phyloP scores from a whole-genome alignment of 257 asterid genomes.

The Fraxinus cuspidata region DNA sequence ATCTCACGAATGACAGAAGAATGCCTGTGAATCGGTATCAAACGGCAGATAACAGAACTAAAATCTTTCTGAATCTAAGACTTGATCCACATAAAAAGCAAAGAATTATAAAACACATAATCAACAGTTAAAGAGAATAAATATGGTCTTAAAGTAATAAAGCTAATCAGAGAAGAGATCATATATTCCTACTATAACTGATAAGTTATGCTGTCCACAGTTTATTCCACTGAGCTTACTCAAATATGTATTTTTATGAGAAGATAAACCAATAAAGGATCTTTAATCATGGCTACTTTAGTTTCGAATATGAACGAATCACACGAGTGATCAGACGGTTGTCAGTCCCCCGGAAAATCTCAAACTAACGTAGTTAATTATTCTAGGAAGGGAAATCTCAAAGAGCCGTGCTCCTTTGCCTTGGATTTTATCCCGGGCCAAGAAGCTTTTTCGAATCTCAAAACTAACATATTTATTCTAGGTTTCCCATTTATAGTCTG shows the following conservation, averaged over 20 bases:
- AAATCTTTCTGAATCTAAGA: slow-evolving; percentile 2
- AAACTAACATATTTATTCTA: background rate
- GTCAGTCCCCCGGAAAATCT: background rate
- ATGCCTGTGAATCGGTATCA: background rate
- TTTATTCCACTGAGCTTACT: slow-evolving; percentile 49
- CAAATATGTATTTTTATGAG: slow-evolving; percentile 29
- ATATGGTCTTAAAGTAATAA: slow-evolving; percentile 17
- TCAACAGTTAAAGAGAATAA: slow-evolving; percentile 8
- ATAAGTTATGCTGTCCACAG: slow-evolving; percentile 28
- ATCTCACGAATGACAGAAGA: background rate
- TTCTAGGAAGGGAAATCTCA: background rate
- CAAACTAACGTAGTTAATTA: background rate
- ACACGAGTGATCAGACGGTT: background rate
- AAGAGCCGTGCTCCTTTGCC: no score
- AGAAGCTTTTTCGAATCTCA: no score
- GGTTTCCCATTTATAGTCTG: background rate
- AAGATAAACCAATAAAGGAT: slow-evolving; percentile 20
- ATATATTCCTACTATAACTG: slow-evolving; percentile 15
- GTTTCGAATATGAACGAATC: slow-evolving; percentile 25
- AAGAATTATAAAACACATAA: slow-evolving; percentile 16
- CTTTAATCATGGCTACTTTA: slow-evolving; percentile 32
- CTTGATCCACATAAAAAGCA: slow-evolving; percentile 22
- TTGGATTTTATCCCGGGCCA: no score
- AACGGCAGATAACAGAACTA: background rate
- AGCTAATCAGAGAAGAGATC: slow-evolving; percentile 19